Conservation (phyloP, 805 yeast species). For the Wickerhamiella kurtzmanii region DNA sequence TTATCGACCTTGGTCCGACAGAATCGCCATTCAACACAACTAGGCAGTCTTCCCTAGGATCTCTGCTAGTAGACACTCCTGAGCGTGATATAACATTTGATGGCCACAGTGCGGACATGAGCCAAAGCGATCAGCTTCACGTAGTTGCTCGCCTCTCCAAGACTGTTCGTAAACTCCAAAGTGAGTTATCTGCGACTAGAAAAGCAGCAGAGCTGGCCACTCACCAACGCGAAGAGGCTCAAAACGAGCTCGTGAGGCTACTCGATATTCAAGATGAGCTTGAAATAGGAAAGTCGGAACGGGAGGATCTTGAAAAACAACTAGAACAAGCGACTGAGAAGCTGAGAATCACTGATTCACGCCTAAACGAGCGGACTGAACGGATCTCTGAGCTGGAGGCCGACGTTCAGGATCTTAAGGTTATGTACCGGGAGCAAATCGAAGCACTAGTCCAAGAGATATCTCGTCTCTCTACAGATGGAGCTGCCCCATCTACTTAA, state of each 20-base stretch:
- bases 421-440: constrained; percentile 67
- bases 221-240: constrained; percentile 49
- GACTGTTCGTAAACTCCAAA: constrained; percentile 65
- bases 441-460: constrained; percentile 59
- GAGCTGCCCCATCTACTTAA: not conserved
- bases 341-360: constrained; percentile 22
- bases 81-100: not conserved
- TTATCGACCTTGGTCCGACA: constrained; percentile 1
- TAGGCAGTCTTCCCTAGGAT: not conserved
- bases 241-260: constrained; percentile 50
- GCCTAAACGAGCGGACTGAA: constrained; percentile 73
- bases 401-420: constrained; percentile 81
- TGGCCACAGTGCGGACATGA: not conserved
- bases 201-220: constrained; percentile 46
- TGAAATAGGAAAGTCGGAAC: constrained; percentile 22
- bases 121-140: constrained; percentile 33
- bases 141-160: constrained; percentile 61
- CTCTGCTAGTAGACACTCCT: not conserved
- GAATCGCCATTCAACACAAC: not conserved
- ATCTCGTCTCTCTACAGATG: constrained; percentile 3
- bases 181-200: constrained; percentile 51
- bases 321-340: constrained; percentile 38
- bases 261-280: constrained; percentile 43
- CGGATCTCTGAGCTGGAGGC: constrained; percentile 71
- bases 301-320: constrained; percentile 36